A percentile compares a stretch with the other conserved stretches of the same genome.
Conservation (phyloP, 2,329 filamentous ascomycete species). For the Talaromyces marneffei region DNA sequence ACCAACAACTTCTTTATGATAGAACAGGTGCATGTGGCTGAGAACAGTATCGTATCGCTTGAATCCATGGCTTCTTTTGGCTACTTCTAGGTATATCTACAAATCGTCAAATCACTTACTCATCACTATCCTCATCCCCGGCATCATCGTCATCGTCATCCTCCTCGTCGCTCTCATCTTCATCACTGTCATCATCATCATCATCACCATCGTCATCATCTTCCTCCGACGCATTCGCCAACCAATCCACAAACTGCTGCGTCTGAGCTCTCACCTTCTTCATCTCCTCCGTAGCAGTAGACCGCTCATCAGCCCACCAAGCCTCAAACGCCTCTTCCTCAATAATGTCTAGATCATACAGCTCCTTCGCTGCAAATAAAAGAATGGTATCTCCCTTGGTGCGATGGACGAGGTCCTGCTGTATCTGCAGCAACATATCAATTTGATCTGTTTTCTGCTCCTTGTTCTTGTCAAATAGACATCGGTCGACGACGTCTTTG, state of each 20-base stretch:
- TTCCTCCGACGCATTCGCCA: constrained; percentile 69
- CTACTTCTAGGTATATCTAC: not conserved
- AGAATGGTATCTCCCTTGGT: constrained; percentile 63
- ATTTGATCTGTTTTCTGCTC: constrained; percentile 63
- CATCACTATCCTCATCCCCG: not conserved
- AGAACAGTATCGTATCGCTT: too few relatives aligned
- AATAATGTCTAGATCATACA: constrained; percentile 77
- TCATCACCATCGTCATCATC: constrained; percentile 62
- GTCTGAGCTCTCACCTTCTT: constrained; percentile 65
- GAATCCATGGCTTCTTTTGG: not conserved
- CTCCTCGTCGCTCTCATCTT: constrained; percentile 17
- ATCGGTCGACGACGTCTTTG: constrained; percentile 55
- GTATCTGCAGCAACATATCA: constrained; percentile 75
- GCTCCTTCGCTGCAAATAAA: constrained; percentile 71
- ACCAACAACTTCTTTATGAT: too few relatives aligned
- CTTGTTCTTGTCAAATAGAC: constrained; percentile 52
- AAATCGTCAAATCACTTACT: not conserved
- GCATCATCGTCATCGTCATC: constrained; percentile 48
- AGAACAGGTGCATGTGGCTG: too few relatives aligned
- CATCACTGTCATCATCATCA: constrained; percentile 53
- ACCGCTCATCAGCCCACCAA: constrained; percentile 79
- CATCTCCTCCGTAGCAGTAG: constrained; percentile 64
- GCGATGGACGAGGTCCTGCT: constrained; percentile 67
- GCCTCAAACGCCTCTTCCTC: constrained; percentile 82
- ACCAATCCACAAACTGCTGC: constrained; percentile 73